Base-by-base conservation (phyloP, 2,329 filamentous ascomycete species). In the Aplosporella prunicola region DNA sequence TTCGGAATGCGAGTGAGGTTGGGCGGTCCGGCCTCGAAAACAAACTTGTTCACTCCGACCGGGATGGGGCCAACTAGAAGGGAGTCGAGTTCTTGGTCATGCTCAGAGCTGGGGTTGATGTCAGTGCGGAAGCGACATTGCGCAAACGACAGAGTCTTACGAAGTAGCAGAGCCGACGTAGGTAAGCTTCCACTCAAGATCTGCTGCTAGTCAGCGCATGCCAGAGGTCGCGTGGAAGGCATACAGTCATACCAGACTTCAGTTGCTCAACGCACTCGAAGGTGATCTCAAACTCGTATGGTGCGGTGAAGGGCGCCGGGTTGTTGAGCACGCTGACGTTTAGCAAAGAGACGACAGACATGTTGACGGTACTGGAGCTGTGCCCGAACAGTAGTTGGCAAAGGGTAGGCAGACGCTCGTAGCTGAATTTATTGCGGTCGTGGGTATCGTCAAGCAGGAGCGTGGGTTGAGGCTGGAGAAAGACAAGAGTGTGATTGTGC, bases 171-270 rank as follows among this genome's bases (percentile, higher is more conserved):
- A 98, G 55, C 91, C 93, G 57, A 98, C 91, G 53, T 98, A 98
- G 61, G 87, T 98, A 53, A 98, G 72, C 67, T 98, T 98, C 91
- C 91, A 98, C 67, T 98, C 91, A 44, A 98, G 79, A 66, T 98
- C 91, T 93, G 53, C 22, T 24, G 29, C 14, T 47, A 52, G 48
- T 39, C 9, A 16, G 27, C 23, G 14, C n/a, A 3, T 10, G 30
- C 3, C 27, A 13, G 9, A 10, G 13, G 5, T 13, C 10, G n/a
- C 13, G 31, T 5, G 15, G 5, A 34, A 13, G 5, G 5, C 10
- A 6, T 8, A 4, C 5, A 5, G 4, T 15, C 45, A 35, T 62
- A 88, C 87, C 88, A 66, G 95, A 95, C 60, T 93, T 84, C 25
- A 98, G 75, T 50, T 82, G 77, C 68, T 98, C 91, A 16, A 96